Evolutionary conservation across 495 filamentous ascomycete genomes (phyloP).

Genomic region (Tuber aestivum): DNA sequence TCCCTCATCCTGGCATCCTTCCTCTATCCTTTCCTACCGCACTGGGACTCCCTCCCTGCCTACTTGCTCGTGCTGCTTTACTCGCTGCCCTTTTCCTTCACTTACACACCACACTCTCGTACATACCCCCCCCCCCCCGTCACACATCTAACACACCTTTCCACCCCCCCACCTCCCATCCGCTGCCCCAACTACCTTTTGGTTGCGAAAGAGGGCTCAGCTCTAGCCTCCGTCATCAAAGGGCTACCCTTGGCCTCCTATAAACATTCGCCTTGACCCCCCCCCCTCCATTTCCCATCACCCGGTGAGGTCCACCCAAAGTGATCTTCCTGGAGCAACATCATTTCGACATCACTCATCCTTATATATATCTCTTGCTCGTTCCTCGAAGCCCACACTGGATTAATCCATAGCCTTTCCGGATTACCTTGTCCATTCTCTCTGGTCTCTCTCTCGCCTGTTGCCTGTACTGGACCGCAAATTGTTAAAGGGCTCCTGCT

Average conservation of each 20-base stretch:
- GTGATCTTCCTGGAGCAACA: slow-evolving; percentile 38
- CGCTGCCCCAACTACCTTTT: neutral
- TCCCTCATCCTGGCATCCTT: slow-evolving; percentile 20
- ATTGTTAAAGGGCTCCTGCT: neutral
- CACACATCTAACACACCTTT: neutral
- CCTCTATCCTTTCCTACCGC: slow-evolving; percentile 22
- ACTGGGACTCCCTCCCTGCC: neutral
- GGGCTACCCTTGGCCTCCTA: slow-evolving; percentile 37
- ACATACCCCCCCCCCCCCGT: neutral
- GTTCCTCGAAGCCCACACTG: slow-evolving; percentile 31
- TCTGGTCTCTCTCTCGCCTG: neutral
- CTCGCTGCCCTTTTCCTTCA: neutral
- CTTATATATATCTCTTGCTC: slow-evolving; percentile 39
- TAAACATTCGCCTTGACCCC: slow-evolving; percentile 37
- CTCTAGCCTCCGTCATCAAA: slow-evolving; percentile 40
- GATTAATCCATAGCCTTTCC: slow-evolving; percentile 19
- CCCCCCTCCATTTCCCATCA: slow-evolving; percentile 30
- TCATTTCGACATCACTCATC: slow-evolving; percentile 41
- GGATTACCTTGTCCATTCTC: neutral
- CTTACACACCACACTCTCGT: slow-evolving; percentile 3
- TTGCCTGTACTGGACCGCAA: neutral
- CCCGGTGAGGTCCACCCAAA: slow-evolving; percentile 33
- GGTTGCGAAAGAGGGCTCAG: slow-evolving; percentile 32
- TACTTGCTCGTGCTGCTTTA: neutral
- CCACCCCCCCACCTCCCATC: neutral